phyloP scores from a whole-genome alignment of 2,329 filamentous ascomycete genomes.

The Colletotrichum lini region DNA sequence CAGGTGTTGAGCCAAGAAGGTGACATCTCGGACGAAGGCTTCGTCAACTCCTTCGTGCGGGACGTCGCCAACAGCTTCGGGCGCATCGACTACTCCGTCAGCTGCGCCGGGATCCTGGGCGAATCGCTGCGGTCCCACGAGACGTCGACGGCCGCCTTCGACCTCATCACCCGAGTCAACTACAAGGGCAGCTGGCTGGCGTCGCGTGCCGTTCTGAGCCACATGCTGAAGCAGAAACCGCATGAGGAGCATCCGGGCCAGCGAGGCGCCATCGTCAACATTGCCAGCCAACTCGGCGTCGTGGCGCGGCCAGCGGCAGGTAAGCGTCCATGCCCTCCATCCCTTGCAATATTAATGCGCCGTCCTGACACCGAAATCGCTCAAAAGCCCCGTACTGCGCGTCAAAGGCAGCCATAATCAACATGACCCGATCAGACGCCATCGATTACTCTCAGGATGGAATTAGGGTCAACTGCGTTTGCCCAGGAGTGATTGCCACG shows the following conservation, averaged over 20 bases:
- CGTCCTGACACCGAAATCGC: too few species aligned
- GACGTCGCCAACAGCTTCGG: constrained; percentile 54
- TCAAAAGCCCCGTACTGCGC: constrained; percentile 67
- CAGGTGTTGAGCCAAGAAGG: constrained; percentile 55
- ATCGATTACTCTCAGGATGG: constrained; percentile 66
- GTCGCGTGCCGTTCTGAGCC: constrained; percentile 58
- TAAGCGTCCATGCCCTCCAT: constrained; percentile 46
- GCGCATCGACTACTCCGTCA: constrained; percentile 70
- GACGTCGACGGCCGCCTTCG: constrained; percentile 63
- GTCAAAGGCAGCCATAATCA: constrained; percentile 71
- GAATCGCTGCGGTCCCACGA: constrained; percentile 59
- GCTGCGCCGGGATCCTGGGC: constrained; percentile 68
- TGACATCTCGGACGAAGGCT: constrained; percentile 63
- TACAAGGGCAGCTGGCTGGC: constrained; percentile 66
- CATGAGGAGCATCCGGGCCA: constrained; percentile 57
- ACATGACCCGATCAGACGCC: constrained; percentile 69
- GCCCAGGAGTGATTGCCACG: constrained; percentile 74
- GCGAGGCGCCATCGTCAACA: constrained; percentile 65
- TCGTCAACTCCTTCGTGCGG: constrained; percentile 55
- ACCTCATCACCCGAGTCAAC: constrained; percentile 68
- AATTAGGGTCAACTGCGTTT: constrained; percentile 70
- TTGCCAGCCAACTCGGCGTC: constrained; percentile 67
- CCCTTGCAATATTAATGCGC: too few species aligned
- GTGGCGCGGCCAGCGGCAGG: constrained; percentile 61
- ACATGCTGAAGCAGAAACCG: constrained; percentile 63